Evolutionary conservation across 352 stramenopile species (phyloP), one percentile per base, ranked within the genome.

Genomic region (Pythium rishiriense): DNA sequence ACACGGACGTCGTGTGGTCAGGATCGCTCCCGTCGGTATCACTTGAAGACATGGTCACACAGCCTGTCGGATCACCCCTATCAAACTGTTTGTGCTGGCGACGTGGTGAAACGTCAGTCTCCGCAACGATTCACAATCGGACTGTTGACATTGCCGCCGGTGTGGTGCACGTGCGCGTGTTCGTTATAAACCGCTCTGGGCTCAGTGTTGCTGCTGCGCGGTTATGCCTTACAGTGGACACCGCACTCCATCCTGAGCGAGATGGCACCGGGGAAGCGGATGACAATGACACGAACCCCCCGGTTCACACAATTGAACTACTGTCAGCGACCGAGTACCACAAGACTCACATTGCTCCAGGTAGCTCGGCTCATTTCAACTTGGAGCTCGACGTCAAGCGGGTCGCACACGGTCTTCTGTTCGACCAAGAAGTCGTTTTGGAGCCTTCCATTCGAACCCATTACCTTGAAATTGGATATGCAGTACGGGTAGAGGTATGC

Each of bases 101-200:
- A 12, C 21, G 51, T 37, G 51, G 51, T 3, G 35, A 33, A 6
- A 58, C 51, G 8, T 31, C 35, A 2, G 10, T 58, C n/a, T 48
- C 51, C 0, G 51, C 24, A 14, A 58, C 51, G 14, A 43, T 58
- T 35, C 51, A 58, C 51, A 58, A 58, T 29, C 51, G 51, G 2
- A 58, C 39, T 17, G 51, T 58, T 12, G 51, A 58, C 22, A 39
- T 58, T 12, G 51, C 43, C 19, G 25, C 25, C 29, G 51, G 51
- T 12, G 35, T 58, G 3, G 51, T 58, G n/a, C 51, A 58, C 22
- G n/a, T 58, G 0, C 51, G 51, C 6, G 31, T 28, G 14, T 39
- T 45, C n/a, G 51, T 58, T 7, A 17, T 43, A 17, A 43, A 43
- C n/a, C 37, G 37, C 9, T 43, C 37, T 1, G 14, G 37, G 1